phyloP scores from a whole-genome alignment of 805 yeast species.

The Brettanomyces naardenensis region DNA sequence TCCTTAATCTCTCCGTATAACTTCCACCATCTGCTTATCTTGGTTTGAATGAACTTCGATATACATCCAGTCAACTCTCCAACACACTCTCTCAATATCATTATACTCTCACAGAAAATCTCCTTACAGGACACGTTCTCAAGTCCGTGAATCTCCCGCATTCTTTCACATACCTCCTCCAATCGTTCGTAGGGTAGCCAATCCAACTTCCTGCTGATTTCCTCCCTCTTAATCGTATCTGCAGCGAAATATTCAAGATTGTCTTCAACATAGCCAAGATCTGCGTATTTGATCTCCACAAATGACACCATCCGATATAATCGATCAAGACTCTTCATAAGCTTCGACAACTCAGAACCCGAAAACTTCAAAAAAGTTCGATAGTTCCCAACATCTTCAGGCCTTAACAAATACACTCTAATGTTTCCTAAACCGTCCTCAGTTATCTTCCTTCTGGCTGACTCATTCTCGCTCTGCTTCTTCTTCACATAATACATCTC shows the following conservation, averaged over 20 bases:
- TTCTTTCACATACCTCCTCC: background rate
- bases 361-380: slow-evolving; percentile 42
- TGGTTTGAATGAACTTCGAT: slow-evolving; percentile 24
- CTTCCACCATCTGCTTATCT: slow-evolving; percentile 38
- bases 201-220: slow-evolving; percentile 5
- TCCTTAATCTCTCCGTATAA: slow-evolving; percentile 32
- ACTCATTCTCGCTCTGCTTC: slow-evolving; percentile 1
- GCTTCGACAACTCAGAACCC: slow-evolving; percentile 31
- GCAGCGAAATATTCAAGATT: slow-evolving; percentile 8
- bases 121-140: slow-evolving; percentile 7
- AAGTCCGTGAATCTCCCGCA: slow-evolving; percentile 4
- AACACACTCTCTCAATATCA: slow-evolving; percentile 11
- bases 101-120: slow-evolving; percentile 9
- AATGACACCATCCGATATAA: slow-evolving; percentile 23
- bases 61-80: slow-evolving; percentile 25
- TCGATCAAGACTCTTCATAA: slow-evolving; percentile 23
- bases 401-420: slow-evolving; percentile 13
- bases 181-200: slow-evolving; percentile 8
- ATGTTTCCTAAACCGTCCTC: background rate
- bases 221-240: slow-evolving; percentile 5
- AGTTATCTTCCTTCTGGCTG: background rate
- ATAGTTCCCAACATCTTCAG: slow-evolving; percentile 35
- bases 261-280: slow-evolving; percentile 15
- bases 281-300: slow-evolving; percentile 26
- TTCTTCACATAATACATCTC: slow-evolving; percentile 13